These are phyloP conservation scores for Taxillus chinensis DNA, from an alignment of 164 flowering plant genomes.

Conservation along the genomic window DNA sequence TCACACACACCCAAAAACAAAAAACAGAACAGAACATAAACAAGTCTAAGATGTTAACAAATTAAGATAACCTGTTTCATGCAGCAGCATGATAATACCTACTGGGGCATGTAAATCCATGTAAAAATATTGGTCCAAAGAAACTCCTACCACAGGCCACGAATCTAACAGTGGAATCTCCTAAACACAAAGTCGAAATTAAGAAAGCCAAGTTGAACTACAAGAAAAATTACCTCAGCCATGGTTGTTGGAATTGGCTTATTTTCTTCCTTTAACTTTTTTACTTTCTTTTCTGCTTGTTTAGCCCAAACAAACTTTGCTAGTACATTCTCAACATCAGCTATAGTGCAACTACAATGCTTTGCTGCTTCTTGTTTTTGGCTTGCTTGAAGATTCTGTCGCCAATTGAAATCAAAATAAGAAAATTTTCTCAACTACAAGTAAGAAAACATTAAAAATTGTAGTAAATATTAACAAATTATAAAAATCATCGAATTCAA, in stretches of 20 bases:
- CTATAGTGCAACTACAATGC: conserved; percentile 68
- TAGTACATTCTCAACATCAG: conserved; percentile 75
- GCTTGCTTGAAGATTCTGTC: conserved; percentile 57
- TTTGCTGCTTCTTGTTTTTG: conserved; percentile 84
- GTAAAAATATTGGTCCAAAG: too few relatives aligned
- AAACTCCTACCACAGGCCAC: not conserved
- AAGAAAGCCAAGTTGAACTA: not conserved
- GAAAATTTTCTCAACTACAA: not conserved
- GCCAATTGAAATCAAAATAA: conserved; percentile 13
- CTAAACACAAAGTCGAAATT: not conserved
- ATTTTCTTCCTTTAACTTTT: conserved; percentile 77
- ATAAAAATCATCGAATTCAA: too few relatives aligned
- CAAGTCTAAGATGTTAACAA: too few relatives aligned
- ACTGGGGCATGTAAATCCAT: too few relatives aligned
- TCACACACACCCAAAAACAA: too few relatives aligned
- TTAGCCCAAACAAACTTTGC: conserved; percentile 86
- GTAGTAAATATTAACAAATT: too few relatives aligned
- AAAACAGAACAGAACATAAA: too few relatives aligned
- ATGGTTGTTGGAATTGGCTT: conserved; percentile 78
- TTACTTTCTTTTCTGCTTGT: conserved; percentile 70
- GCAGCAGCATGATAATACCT: too few relatives aligned
- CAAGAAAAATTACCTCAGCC: conserved; percentile 48
- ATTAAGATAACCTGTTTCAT: too few relatives aligned
- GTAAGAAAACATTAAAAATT: not conserved
- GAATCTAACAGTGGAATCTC: not conserved